Percentiles rank a stretch among this genome's conserved stretches.
Conservation (phyloP, 345 rosid species). For the Adansonia digitata region DNA sequence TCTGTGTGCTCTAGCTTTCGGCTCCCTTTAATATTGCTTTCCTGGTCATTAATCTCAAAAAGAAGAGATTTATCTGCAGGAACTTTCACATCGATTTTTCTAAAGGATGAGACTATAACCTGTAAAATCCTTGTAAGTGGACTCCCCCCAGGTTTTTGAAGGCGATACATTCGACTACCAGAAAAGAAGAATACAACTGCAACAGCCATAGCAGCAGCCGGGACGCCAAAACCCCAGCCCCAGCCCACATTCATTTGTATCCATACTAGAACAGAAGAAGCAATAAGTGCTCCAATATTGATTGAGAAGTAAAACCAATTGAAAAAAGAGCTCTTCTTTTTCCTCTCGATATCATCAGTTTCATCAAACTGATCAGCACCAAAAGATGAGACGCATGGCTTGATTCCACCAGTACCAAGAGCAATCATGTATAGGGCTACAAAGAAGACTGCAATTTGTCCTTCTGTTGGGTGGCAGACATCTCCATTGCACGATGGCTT, state of each 20-base stretch:
- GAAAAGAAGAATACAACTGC: conserved; percentile 77
- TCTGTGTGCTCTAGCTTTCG: conserved; percentile 72
- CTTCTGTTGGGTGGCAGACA: conserved; percentile 50
- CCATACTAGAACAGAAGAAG: conserved; percentile 86
- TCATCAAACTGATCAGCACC: conserved; percentile 98
- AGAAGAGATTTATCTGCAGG: conserved; percentile 72
- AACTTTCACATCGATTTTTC: conserved; percentile 54
- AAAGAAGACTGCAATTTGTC: conserved; percentile 53
- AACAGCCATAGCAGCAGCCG: conserved; percentile 74
- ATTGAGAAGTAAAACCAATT: conserved; percentile 96
- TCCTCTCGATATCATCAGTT: conserved; percentile 60
- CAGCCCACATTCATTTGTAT: conserved; percentile 96
- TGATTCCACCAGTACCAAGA: conserved; percentile 94
- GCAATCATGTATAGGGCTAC: conserved; percentile 80
- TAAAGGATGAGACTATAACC: conserved; percentile 74
- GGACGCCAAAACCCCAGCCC: conserved; percentile 97
- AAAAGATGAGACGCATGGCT: conserved; percentile 94
- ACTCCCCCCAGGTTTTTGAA: conserved; percentile 92
- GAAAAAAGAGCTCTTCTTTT: conserved; percentile 84
- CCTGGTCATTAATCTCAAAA: conserved; percentile 61
- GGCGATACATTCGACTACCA: conserved; percentile 61
- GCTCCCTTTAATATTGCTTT: conserved; percentile 70
- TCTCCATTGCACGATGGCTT: conserved; percentile 51
- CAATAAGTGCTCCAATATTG: conserved; percentile 83
- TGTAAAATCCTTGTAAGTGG: conserved; percentile 77